Evolutionary conservation across 2,329 filamentous ascomycete species (phyloP), one percentile per base, ranked within the genome.

Genomic region (Scedosporium apiospermum): DNA sequence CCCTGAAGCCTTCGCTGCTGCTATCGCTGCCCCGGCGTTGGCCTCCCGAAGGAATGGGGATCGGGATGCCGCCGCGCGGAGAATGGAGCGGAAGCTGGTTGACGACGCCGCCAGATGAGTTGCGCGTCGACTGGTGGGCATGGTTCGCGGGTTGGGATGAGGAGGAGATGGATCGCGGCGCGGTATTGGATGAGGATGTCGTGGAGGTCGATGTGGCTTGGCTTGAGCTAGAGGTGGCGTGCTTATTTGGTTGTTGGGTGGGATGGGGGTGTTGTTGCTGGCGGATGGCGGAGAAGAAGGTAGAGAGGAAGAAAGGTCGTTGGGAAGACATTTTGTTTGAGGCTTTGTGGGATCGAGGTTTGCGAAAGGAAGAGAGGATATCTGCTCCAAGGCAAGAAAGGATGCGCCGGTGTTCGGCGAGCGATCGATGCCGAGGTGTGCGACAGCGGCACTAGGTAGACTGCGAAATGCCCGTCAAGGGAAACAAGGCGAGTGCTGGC

Each of bases 1-100:
- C 89, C 61, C 88, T 79, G 72, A 92, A 92, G 1, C 89, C 89
- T 69, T 92, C 89, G 61, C 82, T 87, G 65, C 84, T 88, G 73
- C 87, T 90, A 67, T 92, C 89, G 67, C 88, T 91, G 27, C 88
- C 89, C 63, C 89, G 80, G 63, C 88, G 79, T 14, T 79, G 75
- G 34, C 62, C 62, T 18, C 30, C 30, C 26, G 46, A n/a, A 27
- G 67, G 61, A 34, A 70, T 65, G 6, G 73, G 77, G 44, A 77
- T 78, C 42, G 78, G 78, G 18, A 81, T 78, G 61, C 64, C 65
- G 64, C 68, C 51, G 57, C 63, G 62, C 12, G 67, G 68, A 3
- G 66, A 71, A 63, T 71, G 72, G 44, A 72, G 62, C 34, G 69
- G 71, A 58, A 69, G 68, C 61, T 71, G 69, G 60, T 65, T 69